Evolutionary conservation across 208 protist species (phyloP).

Genomic region (Herpetomonas samuelpessoai): DNA sequence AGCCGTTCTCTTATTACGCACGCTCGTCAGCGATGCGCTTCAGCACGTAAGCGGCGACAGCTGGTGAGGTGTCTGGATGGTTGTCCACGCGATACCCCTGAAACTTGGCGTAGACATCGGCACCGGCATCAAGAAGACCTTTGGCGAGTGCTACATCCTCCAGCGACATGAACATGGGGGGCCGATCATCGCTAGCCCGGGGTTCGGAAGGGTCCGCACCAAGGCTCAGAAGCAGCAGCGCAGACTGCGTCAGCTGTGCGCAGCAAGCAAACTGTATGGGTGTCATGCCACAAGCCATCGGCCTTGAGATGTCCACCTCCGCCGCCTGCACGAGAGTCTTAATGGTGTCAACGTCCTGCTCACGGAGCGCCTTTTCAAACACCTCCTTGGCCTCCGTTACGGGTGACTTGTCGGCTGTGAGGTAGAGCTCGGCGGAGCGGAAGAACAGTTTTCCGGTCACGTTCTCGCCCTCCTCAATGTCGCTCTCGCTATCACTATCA

Average conservation of each 20-base stretch:
- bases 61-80: conserved; percentile 75
- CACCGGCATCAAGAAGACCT: conserved; percentile 64
- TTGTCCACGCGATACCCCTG: conserved; percentile 66
- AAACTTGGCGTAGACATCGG: conserved; percentile 67
- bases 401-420: conserved; percentile 45
- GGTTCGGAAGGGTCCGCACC: conserved; percentile 72
- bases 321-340: conserved; percentile 32
- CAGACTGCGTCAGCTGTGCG: conserved; percentile 49
- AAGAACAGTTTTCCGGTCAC: conserved; percentile 82
- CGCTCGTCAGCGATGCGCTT: no score
- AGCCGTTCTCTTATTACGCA: no score
- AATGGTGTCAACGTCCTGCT: conserved; percentile 45
- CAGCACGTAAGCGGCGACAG: conserved; percentile 45
- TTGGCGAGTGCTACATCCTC: conserved; percentile 65
- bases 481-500: conserved; percentile 87
- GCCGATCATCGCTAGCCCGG: conserved; percentile 62
- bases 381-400: conserved; percentile 56
- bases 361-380: conserved; percentile 55
- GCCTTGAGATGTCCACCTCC: conserved; percentile 52
- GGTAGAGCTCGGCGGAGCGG: conserved; percentile 72
- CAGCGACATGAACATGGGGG: conserved; percentile 86
- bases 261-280: conserved; percentile 78
- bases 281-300: conserved; percentile 74
- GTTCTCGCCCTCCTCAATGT: conserved; percentile 61
- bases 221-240: conserved; percentile 53